Evolutionary conservation across 2,329 filamentous ascomycete species (phyloP), one percentile per base, ranked within the genome.

Genomic region (Phialophora expanda): DNA sequence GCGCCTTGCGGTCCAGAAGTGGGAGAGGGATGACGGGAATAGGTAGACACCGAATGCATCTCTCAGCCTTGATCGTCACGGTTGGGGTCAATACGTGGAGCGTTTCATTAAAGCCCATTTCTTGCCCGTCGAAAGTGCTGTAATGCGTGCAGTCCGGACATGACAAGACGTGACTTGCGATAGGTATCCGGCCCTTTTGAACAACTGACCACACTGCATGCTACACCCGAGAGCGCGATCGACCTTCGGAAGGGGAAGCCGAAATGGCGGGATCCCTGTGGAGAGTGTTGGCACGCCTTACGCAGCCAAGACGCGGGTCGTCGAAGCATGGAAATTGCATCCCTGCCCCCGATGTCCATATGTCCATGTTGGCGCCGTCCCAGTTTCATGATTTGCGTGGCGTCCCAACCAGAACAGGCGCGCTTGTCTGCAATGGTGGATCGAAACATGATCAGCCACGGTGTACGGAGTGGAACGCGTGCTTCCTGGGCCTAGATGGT

Each of bases 1-100:
- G 64, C 66, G n/a, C 66, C 66, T 3, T 66, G 64, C 28, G 60
- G 60, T 28, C 38, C 38, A 44, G 17, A n/a, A 11, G 17, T n/a
- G 7, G 38, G 38, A 2, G 6, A 44, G 5, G 38, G 7, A 44
- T 44, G 14, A n/a, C 14, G 38, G 17, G 38, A 44, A n/a, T 7
- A 44, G 5, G 17, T 44, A 8, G 38, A n/a, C 17, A 17, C 5
- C 38, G 38, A n/a, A 8, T 44, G 17, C 17, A 44, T 8, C 4
- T 32, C 17, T 7, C 14, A n/a, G 38, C 38, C 4, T 41, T 41
- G 38, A 7, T 6, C n/a, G 38, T 41, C 38, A n/a, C 14, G 38
- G 14, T 41, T 6, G 38, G 38, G 17, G 38, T 7, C 17, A 38
- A n/a, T 4, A n/a, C 1, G 7, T n/a, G 5, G 38, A 44, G 3